A percentile compares a stretch with the other conserved stretches of the same genome.
phyloP scores from a whole-genome alignment of 1,284 basidiomycete species.

The Taiwanofungus camphoratus region DNA sequence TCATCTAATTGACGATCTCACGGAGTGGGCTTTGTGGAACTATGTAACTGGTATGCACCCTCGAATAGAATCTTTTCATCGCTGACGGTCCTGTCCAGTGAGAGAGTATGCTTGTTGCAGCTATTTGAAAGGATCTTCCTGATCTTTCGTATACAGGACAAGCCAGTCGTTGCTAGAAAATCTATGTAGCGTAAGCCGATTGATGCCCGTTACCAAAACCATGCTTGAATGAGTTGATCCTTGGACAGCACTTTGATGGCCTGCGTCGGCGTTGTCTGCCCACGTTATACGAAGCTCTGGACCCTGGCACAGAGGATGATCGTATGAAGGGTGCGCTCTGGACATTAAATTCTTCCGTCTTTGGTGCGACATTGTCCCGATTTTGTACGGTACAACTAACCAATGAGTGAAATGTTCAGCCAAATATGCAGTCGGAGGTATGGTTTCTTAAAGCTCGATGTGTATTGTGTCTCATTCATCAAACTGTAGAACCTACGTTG shows the following conservation, averaged over 20 bases:
- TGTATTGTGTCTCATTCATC: neutral
- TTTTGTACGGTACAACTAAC: neutral
- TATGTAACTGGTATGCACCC: conserved; percentile 53
- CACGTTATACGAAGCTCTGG: conserved; percentile 62
- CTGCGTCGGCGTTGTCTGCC: conserved; percentile 62
- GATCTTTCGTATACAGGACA: conserved; percentile 30
- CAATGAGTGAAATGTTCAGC: conserved; percentile 20
- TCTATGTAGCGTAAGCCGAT: conserved; percentile 42
- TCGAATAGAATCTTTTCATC: neutral
- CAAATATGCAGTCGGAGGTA: conserved; percentile 58
- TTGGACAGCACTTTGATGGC: conserved; percentile 67
- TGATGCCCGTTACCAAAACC: neutral
- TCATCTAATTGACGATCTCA: conserved; percentile 71
- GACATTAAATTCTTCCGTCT: conserved; percentile 65
- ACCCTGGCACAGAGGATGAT: conserved; percentile 77
- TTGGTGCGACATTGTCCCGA: conserved; percentile 35
- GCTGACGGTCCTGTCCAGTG: conserved; percentile 23
- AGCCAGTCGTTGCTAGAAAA: conserved; percentile 58
- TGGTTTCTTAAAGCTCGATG: conserved; percentile 9
- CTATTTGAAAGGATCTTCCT: neutral
- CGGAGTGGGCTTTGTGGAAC: conserved; percentile 83
- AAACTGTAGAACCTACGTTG: conserved; percentile 38
- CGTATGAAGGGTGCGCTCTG: conserved; percentile 91
- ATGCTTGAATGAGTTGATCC: conserved; percentile 3
- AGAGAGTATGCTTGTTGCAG: conserved; percentile 42